Evolutionary conservation across 1,284 basidiomycete genomes (phyloP).

Genomic region (Grifola frondosa): DNA sequence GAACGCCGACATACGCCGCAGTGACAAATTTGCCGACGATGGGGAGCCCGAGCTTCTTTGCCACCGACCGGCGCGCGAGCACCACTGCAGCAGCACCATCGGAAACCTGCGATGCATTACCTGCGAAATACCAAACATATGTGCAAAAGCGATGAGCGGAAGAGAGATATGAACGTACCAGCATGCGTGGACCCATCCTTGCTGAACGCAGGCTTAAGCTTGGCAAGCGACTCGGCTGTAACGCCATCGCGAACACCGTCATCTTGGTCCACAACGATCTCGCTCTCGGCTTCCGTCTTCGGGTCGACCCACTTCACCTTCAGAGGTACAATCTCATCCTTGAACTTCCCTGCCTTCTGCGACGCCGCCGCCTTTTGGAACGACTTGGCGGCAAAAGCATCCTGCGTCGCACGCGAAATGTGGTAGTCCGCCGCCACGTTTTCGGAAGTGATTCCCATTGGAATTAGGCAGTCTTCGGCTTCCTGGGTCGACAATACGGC

Average conservation of each 20-base stretch:
- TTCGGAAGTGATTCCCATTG: constrained; percentile 97
- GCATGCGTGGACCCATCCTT: constrained; percentile 93
- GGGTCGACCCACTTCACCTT: constrained; percentile 77
- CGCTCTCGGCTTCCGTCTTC: constrained; percentile 80
- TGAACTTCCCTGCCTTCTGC: constrained; percentile 90
- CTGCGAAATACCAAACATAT: constrained; percentile 27
- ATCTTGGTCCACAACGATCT: constrained; percentile 82
- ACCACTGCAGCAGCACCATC: constrained; percentile 97
- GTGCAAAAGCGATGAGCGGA: background rate
- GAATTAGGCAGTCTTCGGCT: constrained; percentile 89
- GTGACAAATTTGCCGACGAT: constrained; percentile 92
- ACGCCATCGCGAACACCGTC: constrained; percentile 94
- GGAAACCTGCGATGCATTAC: constrained; percentile 94
- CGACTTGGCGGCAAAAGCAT: constrained; percentile 84
- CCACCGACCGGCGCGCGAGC: constrained; percentile 82
- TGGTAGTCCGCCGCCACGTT: constrained; percentile 85
- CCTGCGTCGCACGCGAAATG: constrained; percentile 76
- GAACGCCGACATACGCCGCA: constrained; percentile 79
- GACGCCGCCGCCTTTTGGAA: constrained; percentile 88
- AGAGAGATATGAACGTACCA: constrained; percentile 36
- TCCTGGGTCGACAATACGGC: constrained; percentile 77
- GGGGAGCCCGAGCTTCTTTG: constrained; percentile 87
- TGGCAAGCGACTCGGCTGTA: constrained; percentile 81
- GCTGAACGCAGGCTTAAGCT: constrained; percentile 93
- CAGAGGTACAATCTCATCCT: constrained; percentile 88